Evolutionary conservation across 371 early-diverging fungal genomes (phyloP).

Genomic region (Globomyces sp.): DNA sequence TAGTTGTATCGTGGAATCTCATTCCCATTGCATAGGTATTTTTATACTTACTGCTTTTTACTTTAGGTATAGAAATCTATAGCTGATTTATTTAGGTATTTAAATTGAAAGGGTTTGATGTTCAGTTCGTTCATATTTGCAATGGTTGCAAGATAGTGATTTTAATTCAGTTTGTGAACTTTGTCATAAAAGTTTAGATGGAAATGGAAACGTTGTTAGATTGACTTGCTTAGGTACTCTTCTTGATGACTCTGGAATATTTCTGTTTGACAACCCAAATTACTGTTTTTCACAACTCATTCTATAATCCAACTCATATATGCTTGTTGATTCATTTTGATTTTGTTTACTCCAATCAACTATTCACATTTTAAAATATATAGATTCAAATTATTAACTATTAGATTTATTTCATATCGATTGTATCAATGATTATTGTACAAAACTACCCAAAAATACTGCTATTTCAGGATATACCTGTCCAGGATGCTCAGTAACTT

Average conservation of each 20-base stretch:
- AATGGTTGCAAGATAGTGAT: slow-evolving; percentile 56
- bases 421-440: slow-evolving; percentile 38
- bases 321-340: too few species aligned
- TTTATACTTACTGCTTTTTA: background rate
- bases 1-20: slow-evolving; percentile 45
- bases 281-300: background rate
- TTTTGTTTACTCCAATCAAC: too few species aligned
- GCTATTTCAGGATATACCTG: slow-evolving; percentile 45
- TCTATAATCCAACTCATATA: too few species aligned
- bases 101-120: background rate
- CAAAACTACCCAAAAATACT: slow-evolving; percentile 40
- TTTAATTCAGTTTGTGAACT: slow-evolving; percentile 43
- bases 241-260: slow-evolving; percentile 25
- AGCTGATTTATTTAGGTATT: background rate
- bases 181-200: slow-evolving; percentile 35
- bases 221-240: slow-evolving; percentile 31
- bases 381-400: background rate
- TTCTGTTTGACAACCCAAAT: background rate
- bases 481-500: slow-evolving; percentile 29
- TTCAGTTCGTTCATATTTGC: slow-evolving; percentile 48
- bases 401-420: slow-evolving; percentile 47
- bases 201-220: slow-evolving; percentile 36
- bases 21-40: slow-evolving; percentile 35
- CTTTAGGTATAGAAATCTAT: background rate
- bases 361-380: background rate